These are phyloP conservation scores for Hypoxylon cercidicola DNA, from an alignment of 495 filamentous ascomycete species.

Conservation along the genomic window DNA sequence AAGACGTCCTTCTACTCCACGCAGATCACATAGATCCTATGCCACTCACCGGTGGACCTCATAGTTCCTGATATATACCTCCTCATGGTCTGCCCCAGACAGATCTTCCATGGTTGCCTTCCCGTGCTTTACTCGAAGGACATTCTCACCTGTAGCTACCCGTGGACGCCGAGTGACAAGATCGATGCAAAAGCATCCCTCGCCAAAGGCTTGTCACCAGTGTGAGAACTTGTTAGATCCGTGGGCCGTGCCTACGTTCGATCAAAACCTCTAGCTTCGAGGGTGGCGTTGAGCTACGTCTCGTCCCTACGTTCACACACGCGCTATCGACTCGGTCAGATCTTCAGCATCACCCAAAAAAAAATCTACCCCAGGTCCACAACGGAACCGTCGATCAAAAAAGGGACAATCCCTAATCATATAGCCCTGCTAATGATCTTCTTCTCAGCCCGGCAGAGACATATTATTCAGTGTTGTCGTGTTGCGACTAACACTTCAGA, in stretches of 20 bases:
- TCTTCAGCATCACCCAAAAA: constrained; percentile 18
- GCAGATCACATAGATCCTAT: constrained; percentile 36
- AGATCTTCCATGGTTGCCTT: constrained; percentile 25
- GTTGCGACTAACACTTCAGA: constrained; percentile 33
- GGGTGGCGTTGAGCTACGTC: constrained; percentile 42
- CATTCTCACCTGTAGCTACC: constrained; percentile 18
- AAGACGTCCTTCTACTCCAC: constrained; percentile 17
- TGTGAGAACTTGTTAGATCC: constrained; percentile 24
- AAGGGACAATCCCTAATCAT: constrained; percentile 11
- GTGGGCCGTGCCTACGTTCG: constrained; percentile 36
- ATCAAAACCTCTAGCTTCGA: constrained; percentile 41
- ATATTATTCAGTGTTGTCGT: constrained; percentile 8
- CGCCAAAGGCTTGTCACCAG: neutral
- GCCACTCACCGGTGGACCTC: constrained; percentile 28
- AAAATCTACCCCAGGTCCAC: constrained; percentile 10
- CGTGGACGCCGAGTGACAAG: constrained; percentile 18
- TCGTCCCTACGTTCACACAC: constrained; percentile 25
- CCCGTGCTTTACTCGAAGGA: constrained; percentile 15
- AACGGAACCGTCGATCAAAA: constrained; percentile 23
- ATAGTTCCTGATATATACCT: constrained; percentile 39
- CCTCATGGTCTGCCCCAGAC: constrained; percentile 29
- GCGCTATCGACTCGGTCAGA: constrained; percentile 14
- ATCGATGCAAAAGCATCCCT: constrained; percentile 17
- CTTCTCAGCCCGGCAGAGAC: constrained; percentile 10
- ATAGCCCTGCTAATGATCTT: constrained; percentile 24